Evolutionary conservation across 108 stramenopile genomes (phyloP), one percentile per base, ranked within the genome.

Genomic region (Schizochytrium sp.): DNA sequence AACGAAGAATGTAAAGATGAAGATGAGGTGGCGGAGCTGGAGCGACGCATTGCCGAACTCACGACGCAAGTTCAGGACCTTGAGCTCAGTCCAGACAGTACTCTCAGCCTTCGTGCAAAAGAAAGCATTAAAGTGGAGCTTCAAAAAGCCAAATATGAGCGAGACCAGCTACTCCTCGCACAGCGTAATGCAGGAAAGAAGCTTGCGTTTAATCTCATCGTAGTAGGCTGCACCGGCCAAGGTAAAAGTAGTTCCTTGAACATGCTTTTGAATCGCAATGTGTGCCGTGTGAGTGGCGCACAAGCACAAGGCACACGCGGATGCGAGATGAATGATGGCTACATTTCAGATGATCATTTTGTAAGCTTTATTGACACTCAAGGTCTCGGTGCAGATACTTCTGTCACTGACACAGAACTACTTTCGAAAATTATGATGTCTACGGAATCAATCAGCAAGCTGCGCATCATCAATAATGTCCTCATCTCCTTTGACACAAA

Each of bases 381-480:
- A 28, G 76, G 76, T 38, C 76, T 83, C 28, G 76, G 76, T 53
- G 76, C 76, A 8, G 76, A 83, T 53, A 83, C 76, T n/a, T 83
- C 76, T 5, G 76, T 83, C 12, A 83, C 76, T 38, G 76, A 83
- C 28, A 55, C 76, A 17, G 76, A 83, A 53, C 76, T 83, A n/a
- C 40, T 83, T 47, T 49, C 76, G 28, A 49, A 83, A 28, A 83
- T 83, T 42, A 83, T 83, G 76, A 83, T 83, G 76, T 83, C 76
- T 8, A 83, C 76, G 10, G 76, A 83, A 53, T 55, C 50, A 5
- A 83, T 83, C 47, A 83, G 53, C 53, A 83, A 28, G 47, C 13
- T 83, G 76, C 76, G 76, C 50, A 83, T 83, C 28, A 83, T 83
- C 5, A 83, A 83, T 53, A 83, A 83, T 40, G 76, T 83, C 15